phyloP scores from a whole-genome alignment of 2,329 filamentous ascomycete species.

The Trichoderma atroviride region DNA sequence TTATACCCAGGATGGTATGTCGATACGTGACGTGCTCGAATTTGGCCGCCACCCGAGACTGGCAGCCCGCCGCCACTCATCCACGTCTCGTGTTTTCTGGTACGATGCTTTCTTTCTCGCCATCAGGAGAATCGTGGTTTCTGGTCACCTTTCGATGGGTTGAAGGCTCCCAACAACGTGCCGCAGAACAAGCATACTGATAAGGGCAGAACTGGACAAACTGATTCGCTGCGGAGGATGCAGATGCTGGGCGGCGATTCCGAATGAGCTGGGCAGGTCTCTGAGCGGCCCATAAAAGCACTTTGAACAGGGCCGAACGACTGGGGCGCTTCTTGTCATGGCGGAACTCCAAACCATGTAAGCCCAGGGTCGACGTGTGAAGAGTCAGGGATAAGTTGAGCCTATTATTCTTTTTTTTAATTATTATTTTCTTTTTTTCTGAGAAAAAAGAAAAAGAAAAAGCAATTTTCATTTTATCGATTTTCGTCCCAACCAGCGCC shows the following conservation, averaged over 20 bases:
- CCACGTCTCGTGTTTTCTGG: not conserved
- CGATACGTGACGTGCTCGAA: not conserved
- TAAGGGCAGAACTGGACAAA: not conserved
- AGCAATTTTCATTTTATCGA: not conserved
- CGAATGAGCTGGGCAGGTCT: constrained; percentile 10
- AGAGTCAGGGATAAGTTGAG: constrained; percentile 7
- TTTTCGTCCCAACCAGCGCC: not conserved
- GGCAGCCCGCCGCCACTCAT: not conserved
- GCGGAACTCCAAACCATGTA: constrained; percentile 11
- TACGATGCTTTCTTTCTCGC: not conserved
- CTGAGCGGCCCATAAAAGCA: constrained; percentile 13
- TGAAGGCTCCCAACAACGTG: not conserved
- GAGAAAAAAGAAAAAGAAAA: not conserved
- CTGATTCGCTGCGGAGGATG: not conserved
- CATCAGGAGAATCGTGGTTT: not conserved
- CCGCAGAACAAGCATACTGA: not conserved
- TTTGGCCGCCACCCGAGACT: not conserved
- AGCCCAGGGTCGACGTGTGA: constrained; percentile 13
- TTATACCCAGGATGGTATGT: not conserved
- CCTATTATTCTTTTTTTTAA: not conserved
- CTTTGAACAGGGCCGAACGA: constrained; percentile 3
- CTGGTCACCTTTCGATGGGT: not conserved
- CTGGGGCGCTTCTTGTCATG: constrained; percentile 7
- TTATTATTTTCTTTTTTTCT: not conserved
- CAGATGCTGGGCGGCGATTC: constrained; percentile 11